Percentiles rank a stretch among this genome's conserved stretches.
phyloP scores from a whole-genome alignment of 192 early-diverging fungal genomes.

The Piromyces finnis region DNA sequence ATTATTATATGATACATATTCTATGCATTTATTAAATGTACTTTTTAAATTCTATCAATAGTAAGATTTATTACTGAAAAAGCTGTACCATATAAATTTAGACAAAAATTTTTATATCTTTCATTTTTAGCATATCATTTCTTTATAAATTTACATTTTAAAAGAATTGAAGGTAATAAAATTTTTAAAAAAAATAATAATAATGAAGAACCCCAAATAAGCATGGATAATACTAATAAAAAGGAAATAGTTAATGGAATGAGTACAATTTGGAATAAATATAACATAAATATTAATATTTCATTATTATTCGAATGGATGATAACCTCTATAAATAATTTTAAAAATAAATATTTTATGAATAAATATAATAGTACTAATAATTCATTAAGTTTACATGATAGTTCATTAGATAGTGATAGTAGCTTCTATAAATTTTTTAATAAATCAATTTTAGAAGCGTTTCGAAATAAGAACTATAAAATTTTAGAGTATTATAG shows the following conservation, averaged over 20 bases:
- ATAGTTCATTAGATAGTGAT: not conserved
- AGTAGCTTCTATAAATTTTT: not conserved
- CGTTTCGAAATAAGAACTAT: no score
- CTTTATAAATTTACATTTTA: not conserved
- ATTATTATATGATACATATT: no score
- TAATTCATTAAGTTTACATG: not conserved
- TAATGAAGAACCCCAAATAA: not conserved
- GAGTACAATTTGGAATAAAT: not conserved
- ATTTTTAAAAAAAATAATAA: not conserved
- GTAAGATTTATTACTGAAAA: not conserved
- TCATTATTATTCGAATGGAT: not conserved
- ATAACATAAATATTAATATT: not conserved
- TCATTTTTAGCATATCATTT: not conserved
- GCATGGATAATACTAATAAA: not conserved
- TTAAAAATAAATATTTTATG: not conserved
- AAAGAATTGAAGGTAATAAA: not conserved
- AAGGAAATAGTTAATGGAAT: not conserved
- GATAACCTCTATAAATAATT: not conserved
- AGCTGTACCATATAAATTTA: not conserved
- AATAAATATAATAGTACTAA: not conserved
- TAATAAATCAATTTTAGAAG: not conserved
- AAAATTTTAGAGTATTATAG: no score
- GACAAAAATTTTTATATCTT: not conserved
- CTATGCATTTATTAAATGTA: no score
- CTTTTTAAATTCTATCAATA: no score